Base-by-base conservation (phyloP, 2,329 filamentous ascomycete species). In the Xylariomycetidae sp. region DNA sequence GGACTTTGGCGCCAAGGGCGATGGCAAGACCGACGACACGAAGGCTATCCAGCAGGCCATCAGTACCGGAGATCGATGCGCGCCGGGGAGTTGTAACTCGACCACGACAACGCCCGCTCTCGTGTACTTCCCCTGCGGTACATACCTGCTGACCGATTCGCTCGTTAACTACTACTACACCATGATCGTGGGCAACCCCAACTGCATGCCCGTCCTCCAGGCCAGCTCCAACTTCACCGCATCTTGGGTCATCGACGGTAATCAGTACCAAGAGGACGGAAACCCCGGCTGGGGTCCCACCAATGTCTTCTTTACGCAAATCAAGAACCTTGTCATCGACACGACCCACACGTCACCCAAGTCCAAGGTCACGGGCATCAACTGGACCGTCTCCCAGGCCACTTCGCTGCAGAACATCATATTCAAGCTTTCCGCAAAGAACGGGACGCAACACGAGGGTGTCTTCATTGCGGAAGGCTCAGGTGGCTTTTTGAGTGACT, bases 111-210 rank as follows among this genome's bases (percentile, higher is more conserved):
- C 49, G 3, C 47, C 46, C 24, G 52, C 51, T 6, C 32, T 52
- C 14, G 49, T 61, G 25, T 61, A 60, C 47, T 60, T 60, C 44
- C 58, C 58, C 1, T 43, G 48, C 7, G 54, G 81, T 45, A 88
- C 80, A 3, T 92, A 90, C 51, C 49, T 80, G 5, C 76, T 90
- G 40, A 82, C 74, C 31, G 70, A 66, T 42, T 81, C 84, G 5
- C 76, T 92, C 39, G 60, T 82, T 30, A 76, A 84, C 53, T 78
- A 79, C 59, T 92, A 88, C 64, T 86, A 87, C 56, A 88, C 85
- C 2, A 81, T 86, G 57, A 69, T 90, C 13, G 49, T 61, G 5
- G 61, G 64, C 14, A 60, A 63, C 39, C 61, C 60, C 25, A 45
- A 57, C 22, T 45, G 62, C 47, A 40, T 67, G 56, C 51, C 82